phyloP scores from a whole-genome alignment of 257 asterid species.

The Lycium barbarum region DNA sequence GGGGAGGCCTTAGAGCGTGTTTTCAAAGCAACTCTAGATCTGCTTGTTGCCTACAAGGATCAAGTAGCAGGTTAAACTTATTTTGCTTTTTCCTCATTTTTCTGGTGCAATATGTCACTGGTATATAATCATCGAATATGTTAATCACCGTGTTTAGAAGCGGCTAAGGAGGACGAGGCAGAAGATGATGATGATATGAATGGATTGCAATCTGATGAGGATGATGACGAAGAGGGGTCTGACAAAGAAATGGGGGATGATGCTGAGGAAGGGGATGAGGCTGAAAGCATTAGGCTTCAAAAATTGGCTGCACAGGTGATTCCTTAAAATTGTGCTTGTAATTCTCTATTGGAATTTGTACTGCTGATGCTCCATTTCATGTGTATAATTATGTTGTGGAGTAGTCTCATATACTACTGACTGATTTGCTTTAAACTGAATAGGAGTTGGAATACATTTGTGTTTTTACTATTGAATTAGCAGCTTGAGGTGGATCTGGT shows the following conservation, averaged over 20 bases:
- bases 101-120: neutral
- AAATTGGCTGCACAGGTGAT: constrained; percentile 91
- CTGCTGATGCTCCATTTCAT: constrained; percentile 9
- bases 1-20: constrained; percentile 90
- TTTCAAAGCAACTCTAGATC: constrained; percentile 86
- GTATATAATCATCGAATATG: neutral
- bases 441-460: neutral
- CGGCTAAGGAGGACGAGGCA: constrained; percentile 79
- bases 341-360: neutral
- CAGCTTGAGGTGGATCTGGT: constrained; percentile 9
- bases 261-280: constrained; percentile 89
- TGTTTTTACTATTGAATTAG: neutral
- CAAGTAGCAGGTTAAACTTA: constrained; percentile 79
- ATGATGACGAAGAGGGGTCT: constrained; percentile 74
- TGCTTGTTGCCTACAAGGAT: constrained; percentile 95
- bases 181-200: constrained; percentile 82
- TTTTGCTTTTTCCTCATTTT: constrained; percentile 28
- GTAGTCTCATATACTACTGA: neutral
- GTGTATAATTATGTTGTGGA: neutral
- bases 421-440: neutral
- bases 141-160: constrained; percentile 50
- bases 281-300: constrained; percentile 71
- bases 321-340: neutral
- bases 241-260: constrained; percentile 97
- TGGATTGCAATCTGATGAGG: constrained; percentile 79